phyloP scores from a whole-genome alignment of 106 monocot genomes.

The Dactylorhiza incarnata region DNA sequence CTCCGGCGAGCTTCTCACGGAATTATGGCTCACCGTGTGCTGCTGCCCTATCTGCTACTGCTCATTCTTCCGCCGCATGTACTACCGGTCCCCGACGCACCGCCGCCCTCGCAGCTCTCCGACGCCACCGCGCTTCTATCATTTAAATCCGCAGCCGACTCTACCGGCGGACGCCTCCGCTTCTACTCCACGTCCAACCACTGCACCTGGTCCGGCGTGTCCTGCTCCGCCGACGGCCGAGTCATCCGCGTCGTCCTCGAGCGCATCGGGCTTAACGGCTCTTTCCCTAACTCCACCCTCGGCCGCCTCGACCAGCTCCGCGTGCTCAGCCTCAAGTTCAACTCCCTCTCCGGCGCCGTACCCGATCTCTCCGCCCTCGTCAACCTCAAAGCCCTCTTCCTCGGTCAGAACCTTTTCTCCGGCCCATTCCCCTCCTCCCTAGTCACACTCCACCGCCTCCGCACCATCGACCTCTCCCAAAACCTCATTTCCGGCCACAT shows the following conservation, averaged over 20 bases:
- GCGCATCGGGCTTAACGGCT: slow-evolving; percentile 32
- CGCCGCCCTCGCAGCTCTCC: neutral
- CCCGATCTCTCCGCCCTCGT: slow-evolving; percentile 66
- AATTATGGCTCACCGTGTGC: neutral
- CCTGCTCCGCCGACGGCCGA: slow-evolving; percentile 30
- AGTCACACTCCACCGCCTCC: slow-evolving; percentile 42
- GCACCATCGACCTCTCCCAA: slow-evolving; percentile 59
- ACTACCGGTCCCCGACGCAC: neutral
- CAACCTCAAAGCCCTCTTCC: slow-evolving; percentile 71
- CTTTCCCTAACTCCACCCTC: slow-evolving; percentile 28
- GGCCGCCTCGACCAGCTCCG: slow-evolving; percentile 62
- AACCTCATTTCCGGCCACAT: slow-evolving; percentile 47
- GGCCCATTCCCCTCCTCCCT: slow-evolving; percentile 55
- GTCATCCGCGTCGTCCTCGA: slow-evolving; percentile 64
- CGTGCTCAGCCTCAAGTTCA: slow-evolving; percentile 61
- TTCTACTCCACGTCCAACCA: slow-evolving; percentile 14
- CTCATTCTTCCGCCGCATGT: neutral
- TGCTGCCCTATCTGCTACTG: neutral
- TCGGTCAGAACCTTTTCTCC: slow-evolving; percentile 47
- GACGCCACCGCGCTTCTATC: slow-evolving; percentile 44
- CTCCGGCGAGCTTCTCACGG: neutral
- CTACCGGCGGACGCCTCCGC: slow-evolving; percentile 18
- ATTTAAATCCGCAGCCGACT: slow-evolving; percentile 62
- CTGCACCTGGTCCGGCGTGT: slow-evolving; percentile 60
- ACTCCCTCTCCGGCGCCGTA: slow-evolving; percentile 56